Evolutionary conservation across 2,329 filamentous ascomycete genomes (phyloP).

Genomic region (Alternaria ventricosa): DNA sequence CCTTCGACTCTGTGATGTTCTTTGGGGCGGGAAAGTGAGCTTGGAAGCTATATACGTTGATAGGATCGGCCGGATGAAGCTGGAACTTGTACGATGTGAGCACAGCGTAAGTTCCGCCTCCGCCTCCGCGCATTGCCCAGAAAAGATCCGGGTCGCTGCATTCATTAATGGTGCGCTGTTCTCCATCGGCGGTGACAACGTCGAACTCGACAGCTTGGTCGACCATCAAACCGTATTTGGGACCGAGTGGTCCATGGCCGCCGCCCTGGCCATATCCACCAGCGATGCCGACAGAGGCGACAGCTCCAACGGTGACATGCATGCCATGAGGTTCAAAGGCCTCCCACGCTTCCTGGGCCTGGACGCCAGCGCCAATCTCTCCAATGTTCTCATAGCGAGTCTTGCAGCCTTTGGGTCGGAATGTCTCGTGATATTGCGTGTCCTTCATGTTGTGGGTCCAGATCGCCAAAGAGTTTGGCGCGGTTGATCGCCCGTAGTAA

Average conservation of each 20-base stretch:
- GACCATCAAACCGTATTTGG: slow-evolving; percentile 51
- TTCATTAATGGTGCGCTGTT: slow-evolving; percentile 41
- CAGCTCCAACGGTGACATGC: slow-evolving; percentile 45
- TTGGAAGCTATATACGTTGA: slow-evolving; percentile 47
- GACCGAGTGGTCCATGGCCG: slow-evolving; percentile 62
- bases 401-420: slow-evolving; percentile 34
- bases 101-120: slow-evolving; percentile 47
- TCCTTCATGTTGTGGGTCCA: slow-evolving; percentile 48
- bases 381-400: slow-evolving; percentile 40
- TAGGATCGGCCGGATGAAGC: slow-evolving; percentile 39
- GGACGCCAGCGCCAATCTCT: slow-evolving; percentile 43
- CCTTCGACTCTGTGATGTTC: slow-evolving; percentile 38
- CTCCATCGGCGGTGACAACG: slow-evolving; percentile 42
- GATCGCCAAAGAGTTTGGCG: slow-evolving; percentile 43
- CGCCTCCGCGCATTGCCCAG: slow-evolving; percentile 48
- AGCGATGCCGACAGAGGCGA: slow-evolving; percentile 58
- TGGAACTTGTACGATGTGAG: slow-evolving; percentile 47
- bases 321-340: slow-evolving; percentile 42
- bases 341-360: slow-evolving; percentile 45
- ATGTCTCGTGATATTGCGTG: slow-evolving; percentile 32
- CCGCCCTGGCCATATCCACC: slow-evolving; percentile 55
- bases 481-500: slow-evolving; percentile 44
- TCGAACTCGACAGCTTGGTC: slow-evolving; percentile 47
- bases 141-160: slow-evolving; percentile 44
- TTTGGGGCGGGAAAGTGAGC: slow-evolving; percentile 35